These are phyloP conservation scores for Solidago caesia DNA, from an alignment of 129 eudicot genomes.

Conservation along the genomic window DNA sequence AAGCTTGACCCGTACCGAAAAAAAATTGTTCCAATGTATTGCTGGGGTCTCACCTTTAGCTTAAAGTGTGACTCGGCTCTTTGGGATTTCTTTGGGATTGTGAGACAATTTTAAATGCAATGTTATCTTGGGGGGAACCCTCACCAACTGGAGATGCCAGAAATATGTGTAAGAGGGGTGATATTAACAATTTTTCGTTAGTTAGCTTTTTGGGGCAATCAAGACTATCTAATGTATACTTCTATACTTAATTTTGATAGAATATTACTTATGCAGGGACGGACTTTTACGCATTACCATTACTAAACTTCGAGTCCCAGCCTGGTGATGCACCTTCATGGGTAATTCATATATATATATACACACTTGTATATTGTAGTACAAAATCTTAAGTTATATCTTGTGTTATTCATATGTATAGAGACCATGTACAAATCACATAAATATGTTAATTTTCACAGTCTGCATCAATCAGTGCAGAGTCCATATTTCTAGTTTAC, in stretches of 20 bases:
- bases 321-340: conserved; percentile 28
- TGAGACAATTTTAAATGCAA: too few species aligned
- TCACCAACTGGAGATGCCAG: too few species aligned
- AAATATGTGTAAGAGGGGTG: too few species aligned
- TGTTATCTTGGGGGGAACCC: too few species aligned
- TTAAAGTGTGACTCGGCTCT: background rate
- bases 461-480: conserved; percentile 10
- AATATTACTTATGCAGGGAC: conserved; percentile 32
- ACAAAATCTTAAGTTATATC: conserved; percentile 10
- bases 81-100: background rate
- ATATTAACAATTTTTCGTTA: background rate
- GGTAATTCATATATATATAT: conserved; percentile 21
- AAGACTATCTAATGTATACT: background rate
- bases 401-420: conserved; percentile 6
- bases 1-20: background rate
- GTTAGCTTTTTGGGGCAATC: background rate
- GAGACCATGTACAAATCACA: background rate
- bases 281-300: conserved; percentile 35
- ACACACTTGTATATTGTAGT: conserved; percentile 36
- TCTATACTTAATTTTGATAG: conserved; percentile 5
- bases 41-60: background rate
- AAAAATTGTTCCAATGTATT: background rate
- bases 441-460: conserved; percentile 18
- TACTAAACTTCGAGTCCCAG: conserved; percentile 33
- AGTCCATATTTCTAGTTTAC: background rate